These are phyloP conservation scores for Volvox reticuliferus DNA, from an alignment of 139 green algal genomes.

Conservation along the genomic window DNA sequence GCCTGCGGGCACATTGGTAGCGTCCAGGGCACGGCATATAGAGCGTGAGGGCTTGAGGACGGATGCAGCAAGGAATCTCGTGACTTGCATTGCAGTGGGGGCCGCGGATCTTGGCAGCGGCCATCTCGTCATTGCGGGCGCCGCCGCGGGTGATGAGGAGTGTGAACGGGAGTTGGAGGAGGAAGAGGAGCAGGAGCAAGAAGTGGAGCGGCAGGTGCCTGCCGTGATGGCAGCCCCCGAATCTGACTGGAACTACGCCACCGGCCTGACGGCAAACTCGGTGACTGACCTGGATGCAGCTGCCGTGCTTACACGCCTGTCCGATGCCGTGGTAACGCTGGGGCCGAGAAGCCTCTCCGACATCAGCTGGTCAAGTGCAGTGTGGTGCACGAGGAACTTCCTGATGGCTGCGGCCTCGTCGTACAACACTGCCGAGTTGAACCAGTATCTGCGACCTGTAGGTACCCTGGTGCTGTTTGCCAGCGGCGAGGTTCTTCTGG, in stretches of 20 bases:
- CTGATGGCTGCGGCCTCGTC: background rate
- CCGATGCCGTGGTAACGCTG: background rate
- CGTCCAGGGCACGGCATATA: background rate
- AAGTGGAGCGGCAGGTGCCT: slow-evolving; percentile 58
- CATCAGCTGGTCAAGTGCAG: slow-evolving; percentile 25
- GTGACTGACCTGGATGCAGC: background rate
- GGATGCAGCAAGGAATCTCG: background rate
- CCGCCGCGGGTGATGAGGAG: slow-evolving; percentile 55
- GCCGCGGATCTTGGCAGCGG: background rate
- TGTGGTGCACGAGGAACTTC: slow-evolving; percentile 63
- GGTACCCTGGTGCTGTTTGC: slow-evolving; percentile 57
- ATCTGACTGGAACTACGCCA: slow-evolving; percentile 53
- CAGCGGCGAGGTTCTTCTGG: slow-evolving; percentile 53
- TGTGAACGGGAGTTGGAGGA: slow-evolving; percentile 67
- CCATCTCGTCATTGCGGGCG: background rate
- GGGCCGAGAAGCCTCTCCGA: background rate
- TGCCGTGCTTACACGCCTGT: background rate
- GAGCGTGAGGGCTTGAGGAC: too few species aligned
- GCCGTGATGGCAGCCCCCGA: slow-evolving; percentile 10
- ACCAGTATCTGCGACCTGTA: slow-evolving; percentile 61
- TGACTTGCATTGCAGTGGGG: background rate
- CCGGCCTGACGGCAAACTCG: background rate
- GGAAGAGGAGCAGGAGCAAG: slow-evolving; percentile 69
- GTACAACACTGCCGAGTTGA: background rate
- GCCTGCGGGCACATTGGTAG: background rate